Evolutionary conservation across 2,329 filamentous ascomycete genomes (phyloP), one percentile per base, ranked within the genome.

Genomic region (Thermomyces lanuginosus): DNA sequence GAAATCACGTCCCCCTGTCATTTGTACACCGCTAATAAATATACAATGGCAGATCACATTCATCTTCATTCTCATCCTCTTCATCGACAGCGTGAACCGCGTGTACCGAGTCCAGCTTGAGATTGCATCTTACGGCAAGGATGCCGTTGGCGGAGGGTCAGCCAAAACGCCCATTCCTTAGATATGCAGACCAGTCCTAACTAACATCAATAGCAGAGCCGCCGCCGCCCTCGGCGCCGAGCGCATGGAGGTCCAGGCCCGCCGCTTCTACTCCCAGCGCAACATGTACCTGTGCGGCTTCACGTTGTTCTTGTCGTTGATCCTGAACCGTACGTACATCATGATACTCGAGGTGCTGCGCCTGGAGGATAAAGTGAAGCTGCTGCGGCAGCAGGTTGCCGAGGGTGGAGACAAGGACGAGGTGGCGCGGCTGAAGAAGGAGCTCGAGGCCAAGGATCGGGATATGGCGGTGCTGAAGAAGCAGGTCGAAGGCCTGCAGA

Each of bases 261-360:
- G 89, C 69, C 98, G 98, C 63, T 98, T 98, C 68, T 98, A 98
- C 70, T 92, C 84, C 36, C 86, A 98, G 65, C 84, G 89, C 58
- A 98, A 98, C 73, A 98, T 98, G 89, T 98, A 98, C 63, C 83
- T 98, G 36, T 95, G 89, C 58, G 89, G 89, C 44, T 98, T 98
- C 67, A 98, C 89, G 4, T 76, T 98, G 37, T 95, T 98, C 72
- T 76, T 98, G 36, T 95, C 86, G 28, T 69, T 98, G 38, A 98
- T 98, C 58, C 80, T 61, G 52, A 95, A 98, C 74, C 86, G 89
- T 50, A 98, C 89, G 49, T 98, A 95, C 64, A 79, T 76, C 48
- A 86, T 95, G 80, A 92, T 93, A 48, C 69, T 92, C 39, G 84
- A 93, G 44, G 72, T 79, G 27, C 78, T 93, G 48, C 72, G 81